Evolutionary conservation across 2,329 filamentous ascomycete genomes (phyloP).

Genomic region (Domatiomyces globalis): DNA sequence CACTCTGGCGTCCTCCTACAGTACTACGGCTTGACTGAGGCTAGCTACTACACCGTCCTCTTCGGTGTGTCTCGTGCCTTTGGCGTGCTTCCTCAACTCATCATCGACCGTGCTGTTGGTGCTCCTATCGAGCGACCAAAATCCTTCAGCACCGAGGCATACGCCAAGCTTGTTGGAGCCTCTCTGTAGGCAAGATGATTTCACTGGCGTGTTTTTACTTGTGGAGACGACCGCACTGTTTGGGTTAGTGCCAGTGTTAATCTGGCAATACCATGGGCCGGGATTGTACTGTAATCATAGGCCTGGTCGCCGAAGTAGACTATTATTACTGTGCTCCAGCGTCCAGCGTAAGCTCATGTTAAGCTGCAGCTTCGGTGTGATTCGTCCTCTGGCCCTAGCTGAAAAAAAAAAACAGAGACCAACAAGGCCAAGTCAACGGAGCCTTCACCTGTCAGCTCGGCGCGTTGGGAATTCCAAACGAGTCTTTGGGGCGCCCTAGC

Average conservation of each 20-base stretch:
- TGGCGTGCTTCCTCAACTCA: slow-evolving; percentile 96
- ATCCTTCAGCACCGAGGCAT: slow-evolving; percentile 95
- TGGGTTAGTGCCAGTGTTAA: background rate
- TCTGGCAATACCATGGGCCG: background rate
- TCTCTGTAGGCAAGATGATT: slow-evolving; percentile 54
- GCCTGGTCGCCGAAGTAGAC: background rate
- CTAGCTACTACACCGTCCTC: slow-evolving; percentile 99
- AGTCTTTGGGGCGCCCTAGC: background rate
- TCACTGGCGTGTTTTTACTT: background rate
- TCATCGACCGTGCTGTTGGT: slow-evolving; percentile 96
- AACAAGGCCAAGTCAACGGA: background rate
- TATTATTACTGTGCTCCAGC: too few species aligned
- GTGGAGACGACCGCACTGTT: background rate
- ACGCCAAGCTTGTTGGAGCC: slow-evolving; percentile 79
- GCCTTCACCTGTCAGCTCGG: background rate
- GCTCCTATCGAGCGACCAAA: slow-evolving; percentile 97
- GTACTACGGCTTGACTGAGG: slow-evolving; percentile 97
- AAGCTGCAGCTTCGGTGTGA: background rate
- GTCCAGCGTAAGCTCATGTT: background rate
- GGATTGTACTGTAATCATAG: background rate
- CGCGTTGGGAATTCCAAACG: background rate
- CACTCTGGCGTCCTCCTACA: slow-evolving; percentile 98
- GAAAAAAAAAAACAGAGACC: too few species aligned
- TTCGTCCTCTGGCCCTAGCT: background rate
- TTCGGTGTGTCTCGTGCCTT: slow-evolving; percentile 97